Evolutionary conservation across 2,329 filamentous ascomycete genomes (phyloP).

Genomic region (Botryosphaeria agaves): DNA sequence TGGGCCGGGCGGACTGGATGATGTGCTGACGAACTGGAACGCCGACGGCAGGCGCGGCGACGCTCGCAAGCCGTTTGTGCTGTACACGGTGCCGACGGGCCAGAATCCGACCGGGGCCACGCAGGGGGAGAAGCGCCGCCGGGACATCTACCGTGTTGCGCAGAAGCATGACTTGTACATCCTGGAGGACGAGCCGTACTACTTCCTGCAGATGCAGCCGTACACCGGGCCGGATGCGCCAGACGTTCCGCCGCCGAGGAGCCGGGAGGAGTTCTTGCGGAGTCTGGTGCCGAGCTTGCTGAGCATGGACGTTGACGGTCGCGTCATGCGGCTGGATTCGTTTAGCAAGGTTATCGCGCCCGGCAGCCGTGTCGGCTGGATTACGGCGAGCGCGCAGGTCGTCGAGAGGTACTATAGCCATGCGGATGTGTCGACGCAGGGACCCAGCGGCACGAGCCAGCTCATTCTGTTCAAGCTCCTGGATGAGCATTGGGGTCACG

Average conservation of each 20-base stretch:
- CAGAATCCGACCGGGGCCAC: conserved; percentile 88
- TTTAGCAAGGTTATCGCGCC: conserved; percentile 86
- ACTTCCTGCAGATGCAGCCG: conserved; percentile 77
- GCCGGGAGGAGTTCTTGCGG: conserved; percentile 55
- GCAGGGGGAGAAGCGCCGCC: conserved; percentile 48
- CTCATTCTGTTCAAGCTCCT: conserved; percentile 74
- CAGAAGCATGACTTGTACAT: conserved; percentile 77
- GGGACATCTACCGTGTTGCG: conserved; percentile 58
- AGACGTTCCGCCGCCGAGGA: conserved; percentile 37
- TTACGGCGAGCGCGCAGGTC: conserved; percentile 73
- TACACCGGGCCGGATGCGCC: conserved; percentile 41
- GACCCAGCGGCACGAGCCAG: conserved; percentile 71
- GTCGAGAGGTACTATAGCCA: conserved; percentile 69
- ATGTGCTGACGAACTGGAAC: conserved; percentile 49
- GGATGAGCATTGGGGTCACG: conserved; percentile 88
- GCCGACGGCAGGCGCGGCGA: conserved; percentile 26
- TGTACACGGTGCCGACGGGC: conserved; percentile 63
- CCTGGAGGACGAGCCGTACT: conserved; percentile 87
- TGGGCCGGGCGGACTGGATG: conserved; percentile 43
- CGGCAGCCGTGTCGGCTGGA: conserved; percentile 70
- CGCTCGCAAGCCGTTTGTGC: conserved; percentile 45
- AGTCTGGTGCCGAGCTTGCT: conserved; percentile 59
- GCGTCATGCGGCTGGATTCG: conserved; percentile 79
- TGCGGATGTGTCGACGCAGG: conserved; percentile 70
- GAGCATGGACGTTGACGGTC: conserved; percentile 68